phyloP scores from a whole-genome alignment of 345 rosid species.

The Moricandia moricandioides region DNA sequence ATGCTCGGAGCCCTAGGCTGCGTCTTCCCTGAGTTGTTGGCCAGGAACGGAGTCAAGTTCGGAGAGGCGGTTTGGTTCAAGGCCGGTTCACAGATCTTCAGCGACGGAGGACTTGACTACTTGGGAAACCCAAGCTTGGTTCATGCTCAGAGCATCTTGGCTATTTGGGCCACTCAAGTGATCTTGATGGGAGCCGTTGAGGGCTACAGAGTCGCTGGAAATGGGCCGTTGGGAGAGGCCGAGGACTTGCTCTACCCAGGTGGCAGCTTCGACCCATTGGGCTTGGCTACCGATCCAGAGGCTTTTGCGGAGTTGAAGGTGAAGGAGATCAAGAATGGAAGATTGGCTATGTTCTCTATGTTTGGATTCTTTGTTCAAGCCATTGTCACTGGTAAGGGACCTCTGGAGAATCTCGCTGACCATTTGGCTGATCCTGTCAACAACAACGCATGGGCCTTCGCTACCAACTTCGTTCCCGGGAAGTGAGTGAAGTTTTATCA shows the following conservation, averaged over 20 bases:
- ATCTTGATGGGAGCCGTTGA: slow-evolving; percentile 79
- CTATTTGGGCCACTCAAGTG: slow-evolving; percentile 76
- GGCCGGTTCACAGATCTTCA: slow-evolving; percentile 80
- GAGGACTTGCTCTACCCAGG: slow-evolving; percentile 49
- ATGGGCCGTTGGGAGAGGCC: slow-evolving; percentile 49
- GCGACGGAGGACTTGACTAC: slow-evolving; percentile 81
- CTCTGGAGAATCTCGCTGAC: slow-evolving; percentile 46
- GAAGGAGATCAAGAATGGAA: slow-evolving; percentile 71
- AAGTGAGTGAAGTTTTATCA: slow-evolving; percentile 35
- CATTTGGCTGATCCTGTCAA: slow-evolving; percentile 49
- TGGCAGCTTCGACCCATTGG: slow-evolving; percentile 53
- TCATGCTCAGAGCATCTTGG: slow-evolving; percentile 77
- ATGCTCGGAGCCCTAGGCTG: slow-evolving; percentile 55
- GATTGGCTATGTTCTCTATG: slow-evolving; percentile 56
- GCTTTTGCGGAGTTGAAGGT: slow-evolving; percentile 82
- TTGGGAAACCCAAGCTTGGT: slow-evolving; percentile 79
- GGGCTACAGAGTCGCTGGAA: slow-evolving; percentile 70
- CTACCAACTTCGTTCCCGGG: slow-evolving; percentile 57
- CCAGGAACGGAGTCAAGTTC: slow-evolving; percentile 71
- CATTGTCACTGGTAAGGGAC: slow-evolving; percentile 51
- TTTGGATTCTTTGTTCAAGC: slow-evolving; percentile 61
- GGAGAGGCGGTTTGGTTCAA: slow-evolving; percentile 91
- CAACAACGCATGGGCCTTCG: slow-evolving; percentile 57
- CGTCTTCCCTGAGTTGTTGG: slow-evolving; percentile 52
- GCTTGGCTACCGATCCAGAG: slow-evolving; percentile 71